These are phyloP conservation scores for Amaranthus cruentus DNA, from an alignment of 148 eudicot species.

Conservation along the genomic window DNA sequence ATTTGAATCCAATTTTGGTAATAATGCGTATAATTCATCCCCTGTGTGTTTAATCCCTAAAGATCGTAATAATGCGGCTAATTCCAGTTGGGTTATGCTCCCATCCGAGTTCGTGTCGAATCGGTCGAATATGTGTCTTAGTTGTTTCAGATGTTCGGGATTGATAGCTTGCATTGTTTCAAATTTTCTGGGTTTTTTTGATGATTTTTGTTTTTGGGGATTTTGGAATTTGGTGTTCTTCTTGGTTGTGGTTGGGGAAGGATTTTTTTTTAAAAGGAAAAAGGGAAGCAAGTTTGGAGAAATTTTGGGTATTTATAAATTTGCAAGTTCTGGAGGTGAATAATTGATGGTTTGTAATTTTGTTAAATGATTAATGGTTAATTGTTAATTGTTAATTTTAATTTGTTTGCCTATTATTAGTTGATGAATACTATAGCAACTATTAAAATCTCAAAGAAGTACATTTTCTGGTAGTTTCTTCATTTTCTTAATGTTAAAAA, in stretches of 20 bases:
- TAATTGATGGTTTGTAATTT: no score
- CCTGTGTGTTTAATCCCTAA: conserved; percentile 56
- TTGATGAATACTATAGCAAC: no score
- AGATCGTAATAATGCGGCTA: conserved; percentile 65
- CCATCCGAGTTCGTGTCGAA: conserved; percentile 73
- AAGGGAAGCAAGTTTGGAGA: not conserved
- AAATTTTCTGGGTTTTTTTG: not conserved
- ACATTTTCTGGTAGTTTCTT: no score
- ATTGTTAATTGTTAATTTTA: no score
- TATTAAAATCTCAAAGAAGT: no score
- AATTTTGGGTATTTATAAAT: not conserved
- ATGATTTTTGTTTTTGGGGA: not conserved
- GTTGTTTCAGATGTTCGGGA: conserved; percentile 42
- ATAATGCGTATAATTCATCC: conserved; percentile 42
- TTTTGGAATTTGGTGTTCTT: not conserved
- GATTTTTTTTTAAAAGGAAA: no score
- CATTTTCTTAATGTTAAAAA: no score
- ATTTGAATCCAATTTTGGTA: conserved; percentile 51
- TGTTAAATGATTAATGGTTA: no score
- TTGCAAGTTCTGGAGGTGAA: no score
- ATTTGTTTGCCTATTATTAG: no score
- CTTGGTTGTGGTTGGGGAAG: not conserved
- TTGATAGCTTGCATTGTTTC: conserved; percentile 30
- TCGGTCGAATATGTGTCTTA: conserved; percentile 51
- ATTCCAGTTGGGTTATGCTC: conserved; percentile 62